Percentiles rank a stretch among this genome's conserved stretches.
Conservation (phyloP, 441 rosid genomes). For the Hypseocharis bilobata region DNA sequence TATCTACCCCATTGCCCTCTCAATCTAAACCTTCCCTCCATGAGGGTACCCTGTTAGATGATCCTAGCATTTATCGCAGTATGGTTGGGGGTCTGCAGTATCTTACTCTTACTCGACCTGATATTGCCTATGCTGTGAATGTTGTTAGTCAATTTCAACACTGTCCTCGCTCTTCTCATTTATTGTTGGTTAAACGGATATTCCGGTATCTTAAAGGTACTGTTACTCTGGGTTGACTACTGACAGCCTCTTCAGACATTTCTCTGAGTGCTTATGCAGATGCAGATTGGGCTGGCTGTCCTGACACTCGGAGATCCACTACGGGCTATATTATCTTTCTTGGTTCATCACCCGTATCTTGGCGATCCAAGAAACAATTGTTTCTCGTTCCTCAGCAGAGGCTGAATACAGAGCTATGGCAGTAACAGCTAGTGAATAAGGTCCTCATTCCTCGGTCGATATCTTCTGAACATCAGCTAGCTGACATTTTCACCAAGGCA, state of each 20-base stretch:
- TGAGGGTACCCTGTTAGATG: neutral
- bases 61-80: neutral
- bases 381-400: neutral
- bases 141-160: neutral
- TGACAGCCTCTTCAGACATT: too few species aligned
- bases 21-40: neutral
- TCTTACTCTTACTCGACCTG: neutral
- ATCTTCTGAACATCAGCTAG: neutral
- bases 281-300: neutral
- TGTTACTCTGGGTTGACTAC: neutral
- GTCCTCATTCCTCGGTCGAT: too few species aligned
- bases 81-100: neutral
- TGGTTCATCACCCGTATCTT: neutral
- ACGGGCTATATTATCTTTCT: neutral
- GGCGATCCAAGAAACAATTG: neutral
- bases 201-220: neutral
- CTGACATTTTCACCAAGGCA: conserved; percentile 4
- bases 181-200: neutral
- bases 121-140: neutral
- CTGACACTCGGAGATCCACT: neutral
- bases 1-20: neutral
- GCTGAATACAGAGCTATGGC: neutral
- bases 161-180: neutral
- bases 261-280: neutral
- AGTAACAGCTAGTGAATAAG: too few species aligned